These are phyloP conservation scores for Brassica hybrid DNA, from an alignment of 441 rosid genomes.

Conservation along the genomic window DNA sequence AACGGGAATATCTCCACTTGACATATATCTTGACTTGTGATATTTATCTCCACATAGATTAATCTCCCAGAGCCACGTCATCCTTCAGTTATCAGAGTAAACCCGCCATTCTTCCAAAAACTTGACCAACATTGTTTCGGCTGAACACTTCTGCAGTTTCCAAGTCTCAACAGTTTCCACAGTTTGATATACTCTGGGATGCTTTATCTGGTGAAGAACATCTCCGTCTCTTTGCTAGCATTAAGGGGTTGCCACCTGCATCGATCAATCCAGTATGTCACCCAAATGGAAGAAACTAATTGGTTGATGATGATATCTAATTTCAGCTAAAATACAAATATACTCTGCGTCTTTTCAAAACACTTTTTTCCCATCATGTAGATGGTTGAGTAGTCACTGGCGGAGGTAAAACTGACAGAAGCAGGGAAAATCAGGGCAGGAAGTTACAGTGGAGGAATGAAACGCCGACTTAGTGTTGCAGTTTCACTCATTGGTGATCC, in stretches of 20 bases:
- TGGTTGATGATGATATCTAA: neutral
- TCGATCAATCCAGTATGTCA: slow-evolving; percentile 63
- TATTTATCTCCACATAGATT: no score
- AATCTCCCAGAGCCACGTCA: no score
- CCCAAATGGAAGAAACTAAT: neutral
- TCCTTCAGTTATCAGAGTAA: no score
- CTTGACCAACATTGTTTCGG: no score
- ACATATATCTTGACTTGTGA: no score
- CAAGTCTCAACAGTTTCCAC: neutral
- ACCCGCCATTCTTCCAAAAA: no score
- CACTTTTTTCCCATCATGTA: slow-evolving; percentile 26
- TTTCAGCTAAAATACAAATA: neutral
- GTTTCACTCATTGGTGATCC: slow-evolving; percentile 82
- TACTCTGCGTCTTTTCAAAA: no score
- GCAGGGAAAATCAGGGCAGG: slow-evolving; percentile 73
- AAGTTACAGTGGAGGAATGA: slow-evolving; percentile 95
- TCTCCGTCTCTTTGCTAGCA: slow-evolving; percentile 79
- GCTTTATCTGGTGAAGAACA: slow-evolving; percentile 83
- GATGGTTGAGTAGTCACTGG: slow-evolving; percentile 71
- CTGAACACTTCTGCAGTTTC: no score
- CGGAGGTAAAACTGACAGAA: slow-evolving; percentile 70
- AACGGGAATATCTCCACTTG: no score
- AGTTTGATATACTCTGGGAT: slow-evolving; percentile 98
- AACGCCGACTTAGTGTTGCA: slow-evolving; percentile 88
- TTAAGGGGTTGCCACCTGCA: slow-evolving; percentile 74